Percentiles rank a stretch among this genome's conserved stretches.
Conservation (phyloP, 768 basidiomycete genomes). For the Lepiota brunneoincarnata region DNA sequence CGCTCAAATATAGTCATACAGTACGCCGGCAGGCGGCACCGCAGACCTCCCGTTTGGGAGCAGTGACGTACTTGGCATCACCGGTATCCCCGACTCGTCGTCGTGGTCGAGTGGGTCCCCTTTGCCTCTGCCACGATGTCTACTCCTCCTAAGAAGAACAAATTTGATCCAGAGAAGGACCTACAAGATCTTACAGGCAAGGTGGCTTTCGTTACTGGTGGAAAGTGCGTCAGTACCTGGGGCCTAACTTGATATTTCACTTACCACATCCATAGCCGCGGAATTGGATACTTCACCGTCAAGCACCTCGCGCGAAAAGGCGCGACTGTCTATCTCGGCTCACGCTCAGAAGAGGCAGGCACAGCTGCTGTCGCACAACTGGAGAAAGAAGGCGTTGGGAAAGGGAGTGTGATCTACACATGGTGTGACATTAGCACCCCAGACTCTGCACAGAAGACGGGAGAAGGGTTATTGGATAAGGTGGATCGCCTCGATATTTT, state of each 20-base stretch:
- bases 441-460: slow-evolving; percentile 35
- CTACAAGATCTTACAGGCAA: slow-evolving; percentile 43
- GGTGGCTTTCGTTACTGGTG: slow-evolving; percentile 52
- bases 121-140: no score
- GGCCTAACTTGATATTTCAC: no score
- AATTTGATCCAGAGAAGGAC: slow-evolving; percentile 32
- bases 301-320: slow-evolving; percentile 46
- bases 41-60: no score
- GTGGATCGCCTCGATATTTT: slow-evolving; percentile 49
- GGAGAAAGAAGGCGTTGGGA: slow-evolving; percentile 35
- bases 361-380: slow-evolving; percentile 41
- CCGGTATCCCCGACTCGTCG: no score
- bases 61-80: no score
- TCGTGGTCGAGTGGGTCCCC: no score
- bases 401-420: slow-evolving; percentile 41
- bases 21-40: no score
- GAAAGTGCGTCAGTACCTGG: slow-evolving; percentile 35
- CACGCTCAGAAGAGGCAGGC: slow-evolving; percentile 40
- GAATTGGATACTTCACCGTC: slow-evolving; percentile 44
- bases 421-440: slow-evolving; percentile 45
- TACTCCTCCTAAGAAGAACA: slow-evolving; percentile 6
- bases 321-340: slow-evolving; percentile 54
- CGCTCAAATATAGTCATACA: no score
- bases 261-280: slow-evolving; percentile 15
- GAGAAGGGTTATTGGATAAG: slow-evolving; percentile 37